Base-by-base conservation (phyloP, 768 basidiomycete genomes). In the Boletus tylopilopsis region DNA sequence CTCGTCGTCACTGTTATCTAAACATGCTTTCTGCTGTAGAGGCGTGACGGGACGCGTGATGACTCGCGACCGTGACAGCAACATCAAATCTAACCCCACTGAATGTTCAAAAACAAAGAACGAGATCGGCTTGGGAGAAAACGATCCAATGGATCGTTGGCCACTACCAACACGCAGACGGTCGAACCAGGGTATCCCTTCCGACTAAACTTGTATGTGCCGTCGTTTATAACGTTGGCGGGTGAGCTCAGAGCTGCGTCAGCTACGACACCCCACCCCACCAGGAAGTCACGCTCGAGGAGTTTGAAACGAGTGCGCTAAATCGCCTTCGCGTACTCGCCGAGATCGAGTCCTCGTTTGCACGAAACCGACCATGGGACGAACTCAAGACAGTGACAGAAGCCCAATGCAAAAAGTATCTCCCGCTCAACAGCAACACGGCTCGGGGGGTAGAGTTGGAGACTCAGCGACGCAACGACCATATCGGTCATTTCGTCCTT, bases 401-500 rank as follows among this genome's bases (percentile, higher is more conserved):
- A 1, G 54, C 61, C 2, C 87, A 92, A 58, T 82, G 83, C 68
- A 74, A 73, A 51, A 88, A 90, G 60, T 87, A 94, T 67, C 73
- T 96, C 22, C 85, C 84, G 2, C 71, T 99, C 42, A 73, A 78
- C 49, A 73, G 76, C 29, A 79, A 78, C 49, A 75, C 76, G n/a
- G 77, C 80, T 0, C 64, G 59, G n/a, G 67, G 60, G 13, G 66
- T 69, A 10, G 74, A 80, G 42, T 53, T 75, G 46, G 80, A 88
- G 29, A 68, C 63, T 10, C 82, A 98, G 65, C 76, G 96, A 51
- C 76, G 78, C 61, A 84, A 78, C 54, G 96, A 99, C 66, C 86
- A 91, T 60, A 74, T 96, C 12, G 85, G 94, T 10, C 96, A 99
- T 70, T 98, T 93, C 68, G 90, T 98, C 11, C 73, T 98, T 53